Conservation (phyloP, 768 basidiomycete species). For the Suillus placidus region DNA sequence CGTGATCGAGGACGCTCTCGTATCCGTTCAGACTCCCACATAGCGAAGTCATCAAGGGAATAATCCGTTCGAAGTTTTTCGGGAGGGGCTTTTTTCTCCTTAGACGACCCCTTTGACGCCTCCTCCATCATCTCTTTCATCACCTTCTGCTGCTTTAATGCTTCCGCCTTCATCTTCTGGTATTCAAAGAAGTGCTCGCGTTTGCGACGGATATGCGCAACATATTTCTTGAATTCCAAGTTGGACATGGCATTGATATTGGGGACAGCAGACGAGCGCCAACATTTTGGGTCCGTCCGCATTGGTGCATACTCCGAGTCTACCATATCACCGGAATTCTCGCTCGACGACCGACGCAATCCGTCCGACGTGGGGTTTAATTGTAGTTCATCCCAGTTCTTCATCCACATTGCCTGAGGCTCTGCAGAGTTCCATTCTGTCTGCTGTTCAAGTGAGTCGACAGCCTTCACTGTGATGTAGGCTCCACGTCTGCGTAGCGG, state of each 20-base stretch:
- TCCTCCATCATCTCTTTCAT: neutral
- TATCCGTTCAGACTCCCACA: constrained; percentile 21
- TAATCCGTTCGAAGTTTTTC: constrained; percentile 14
- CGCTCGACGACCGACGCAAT: neutral
- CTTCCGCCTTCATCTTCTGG: constrained; percentile 17
- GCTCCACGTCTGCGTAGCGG: constrained; percentile 64
- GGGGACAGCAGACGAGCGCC: constrained; percentile 38
- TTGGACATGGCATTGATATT: constrained; percentile 67
- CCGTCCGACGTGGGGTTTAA: constrained; percentile 16
- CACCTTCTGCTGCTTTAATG: constrained; percentile 11
- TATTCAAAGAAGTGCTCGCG: constrained; percentile 59
- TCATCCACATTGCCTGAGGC: constrained; percentile 65
- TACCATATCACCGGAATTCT: constrained; percentile 18
- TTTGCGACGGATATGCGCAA: constrained; percentile 56
- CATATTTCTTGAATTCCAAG: constrained; percentile 58
- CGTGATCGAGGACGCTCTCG: constrained; percentile 26
- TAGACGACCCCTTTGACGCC: constrained; percentile 18
- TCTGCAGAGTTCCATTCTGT: constrained; percentile 77
- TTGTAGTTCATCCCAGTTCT: constrained; percentile 63
- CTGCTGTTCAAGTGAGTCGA: constrained; percentile 75
- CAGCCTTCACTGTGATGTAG: constrained; percentile 64
- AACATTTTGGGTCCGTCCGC: constrained; percentile 18
- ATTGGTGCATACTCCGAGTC: constrained; percentile 31
- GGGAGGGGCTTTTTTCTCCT: neutral
- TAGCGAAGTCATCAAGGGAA: constrained; percentile 45